Conservation (phyloP, 1,139 yeast genomes). For the Kodamaea ohmeri region DNA sequence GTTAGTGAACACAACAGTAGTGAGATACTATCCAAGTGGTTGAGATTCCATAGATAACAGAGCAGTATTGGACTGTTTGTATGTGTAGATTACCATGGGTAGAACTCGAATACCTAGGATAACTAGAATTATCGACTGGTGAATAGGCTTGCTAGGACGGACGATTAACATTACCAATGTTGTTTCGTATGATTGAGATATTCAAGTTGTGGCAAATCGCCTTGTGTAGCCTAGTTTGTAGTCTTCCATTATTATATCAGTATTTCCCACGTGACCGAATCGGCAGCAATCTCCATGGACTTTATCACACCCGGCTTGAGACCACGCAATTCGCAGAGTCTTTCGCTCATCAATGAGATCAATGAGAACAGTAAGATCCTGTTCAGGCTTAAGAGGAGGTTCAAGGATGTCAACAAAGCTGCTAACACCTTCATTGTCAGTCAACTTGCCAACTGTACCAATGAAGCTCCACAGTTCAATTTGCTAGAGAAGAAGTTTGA, state of each 20-base stretch:
- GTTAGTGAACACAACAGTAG: too few relatives aligned
- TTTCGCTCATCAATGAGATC: slow-evolving; percentile 15
- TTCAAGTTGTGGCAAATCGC: too few relatives aligned
- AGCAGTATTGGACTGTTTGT: too few relatives aligned
- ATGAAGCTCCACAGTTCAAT: slow-evolving; percentile 12
- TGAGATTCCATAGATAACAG: too few relatives aligned
- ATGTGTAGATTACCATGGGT: too few relatives aligned
- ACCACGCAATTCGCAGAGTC: slow-evolving; percentile 14
- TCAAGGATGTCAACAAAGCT: slow-evolving; percentile 14
- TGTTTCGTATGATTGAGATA: too few relatives aligned
- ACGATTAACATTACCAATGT: too few relatives aligned
- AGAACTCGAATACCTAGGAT: too few relatives aligned
- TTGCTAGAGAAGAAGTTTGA: slow-evolving; percentile 24
- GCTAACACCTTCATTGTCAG: slow-evolving; percentile 15
- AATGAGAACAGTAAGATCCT: slow-evolving; percentile 17
- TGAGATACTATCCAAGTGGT: too few relatives aligned
- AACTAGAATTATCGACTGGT: too few relatives aligned
- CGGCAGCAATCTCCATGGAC: slow-evolving; percentile 13
- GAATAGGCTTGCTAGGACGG: too few relatives aligned
- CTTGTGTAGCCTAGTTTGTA: too few relatives aligned
- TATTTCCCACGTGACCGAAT: neutral
- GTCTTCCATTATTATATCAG: neutral
- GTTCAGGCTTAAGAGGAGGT: slow-evolving; percentile 13
- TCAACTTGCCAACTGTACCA: slow-evolving; percentile 11
- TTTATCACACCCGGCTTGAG: slow-evolving; percentile 17